Evolutionary conservation across 257 asterid species (phyloP).

Genomic region (Sherardia arvensis): DNA sequence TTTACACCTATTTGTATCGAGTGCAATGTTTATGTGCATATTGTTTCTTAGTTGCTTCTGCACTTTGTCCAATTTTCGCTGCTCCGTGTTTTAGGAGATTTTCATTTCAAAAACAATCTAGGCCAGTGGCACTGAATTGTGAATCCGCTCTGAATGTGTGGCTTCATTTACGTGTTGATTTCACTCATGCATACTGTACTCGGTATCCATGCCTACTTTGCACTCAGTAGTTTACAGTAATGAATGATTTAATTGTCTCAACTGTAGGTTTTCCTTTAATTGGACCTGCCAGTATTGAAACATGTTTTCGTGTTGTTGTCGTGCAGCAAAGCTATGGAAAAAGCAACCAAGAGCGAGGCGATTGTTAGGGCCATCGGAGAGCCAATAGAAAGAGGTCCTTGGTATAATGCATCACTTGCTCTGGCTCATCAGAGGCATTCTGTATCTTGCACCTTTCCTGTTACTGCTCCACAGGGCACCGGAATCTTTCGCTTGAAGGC

Average conservation of each 20-base stretch:
- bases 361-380: slow-evolving; percentile 77
- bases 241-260: too few species aligned
- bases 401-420: slow-evolving; percentile 96
- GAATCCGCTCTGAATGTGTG: neutral
- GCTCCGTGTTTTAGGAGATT: neutral
- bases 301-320: neutral
- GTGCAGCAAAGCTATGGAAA: slow-evolving; percentile 95
- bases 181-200: neutral
- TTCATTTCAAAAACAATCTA: neutral
- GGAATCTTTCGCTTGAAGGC: slow-evolving; percentile 93
- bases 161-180: neutral
- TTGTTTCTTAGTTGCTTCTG: neutral
- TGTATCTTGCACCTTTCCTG: slow-evolving; percentile 90
- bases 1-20: neutral
- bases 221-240: neutral
- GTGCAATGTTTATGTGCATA: neutral
- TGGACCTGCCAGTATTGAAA: neutral
- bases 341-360: slow-evolving; percentile 57
- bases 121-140: neutral
- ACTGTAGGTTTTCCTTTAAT: neutral
- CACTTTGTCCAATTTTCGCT: neutral
- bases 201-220: neutral
- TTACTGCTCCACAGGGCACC: slow-evolving; percentile 87
- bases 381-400: slow-evolving; percentile 90
- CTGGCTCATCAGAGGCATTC: slow-evolving; percentile 84